Evolutionary conservation across 73 alveolate species (phyloP), one percentile per base, ranked within the genome.

Genomic region (Paraurostyla sp.): DNA sequence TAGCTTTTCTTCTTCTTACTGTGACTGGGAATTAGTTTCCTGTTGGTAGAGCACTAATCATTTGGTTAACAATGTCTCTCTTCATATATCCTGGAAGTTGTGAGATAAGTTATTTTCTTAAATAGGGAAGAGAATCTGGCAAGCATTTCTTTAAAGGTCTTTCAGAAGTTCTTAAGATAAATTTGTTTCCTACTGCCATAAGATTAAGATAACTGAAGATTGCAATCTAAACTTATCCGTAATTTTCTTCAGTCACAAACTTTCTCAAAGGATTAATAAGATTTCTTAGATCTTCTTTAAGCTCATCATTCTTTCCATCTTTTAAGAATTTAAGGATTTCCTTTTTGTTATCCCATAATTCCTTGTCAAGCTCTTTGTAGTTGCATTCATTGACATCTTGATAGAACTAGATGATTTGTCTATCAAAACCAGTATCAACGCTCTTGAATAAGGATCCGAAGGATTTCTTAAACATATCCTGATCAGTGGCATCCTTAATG

Each of bases 1-100:
- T 41, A 52, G 97, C 97, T 43, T 85, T 91, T 51, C 93, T 88
- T 71, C 97, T 90, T 54, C 78, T 78, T 9, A 78, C 78, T 9
- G 76, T 51, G 27, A 78, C 38, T 51, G 32, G 62, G 29, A 16
- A 30, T 52, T 60, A 32, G 30, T 78, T 78, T 4, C 89, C 89
- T 23, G 62, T 36, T n/a, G 89, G 89, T 13, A 78, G 32, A 11
- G 3, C 40, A 4, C 49, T 20, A 35, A 78, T 78, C 89, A 52
- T 50, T 13, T 22, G 6, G 42, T 50, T 40, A 11, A 73, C 16
- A 18, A 73, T 45, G 2, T 73, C 87, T 6, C 59, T 73, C 87
- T 73, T 73, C 49, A 13, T 4, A 50, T 7, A 73, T 9, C 87
- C 71, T 30, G 87, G 62, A 0, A 73, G 29, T 32, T 27, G 25